Evolutionary conservation across 345 rosid species (phyloP), one percentile per base, ranked within the genome.

Genomic region (Mallotus nudiflorus): DNA sequence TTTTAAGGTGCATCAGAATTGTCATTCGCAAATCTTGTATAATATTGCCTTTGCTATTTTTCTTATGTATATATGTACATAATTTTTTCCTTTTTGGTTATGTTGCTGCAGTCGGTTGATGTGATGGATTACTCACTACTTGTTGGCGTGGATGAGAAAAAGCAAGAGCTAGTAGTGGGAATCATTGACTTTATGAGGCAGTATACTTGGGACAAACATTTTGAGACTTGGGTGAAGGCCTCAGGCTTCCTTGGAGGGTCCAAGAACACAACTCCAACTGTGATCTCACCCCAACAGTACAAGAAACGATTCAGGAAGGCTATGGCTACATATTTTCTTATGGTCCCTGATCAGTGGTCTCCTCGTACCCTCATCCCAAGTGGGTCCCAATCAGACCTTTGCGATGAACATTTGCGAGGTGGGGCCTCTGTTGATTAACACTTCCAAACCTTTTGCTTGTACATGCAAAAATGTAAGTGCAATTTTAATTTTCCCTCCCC

Each of bases 391-490:
- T 72, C 69, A 31, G 70, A 72, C 45, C 77, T 83, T 29, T 60
- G 71, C 15, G 85, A 85, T 57, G 89, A 78, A 75, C 79, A 71
- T 67, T 16, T 60, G 20, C 70, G 69, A 35, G 71, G 63, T 59
- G 70, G 70, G 44, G 65, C 60, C 59, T 56, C 65, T 39, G 18
- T 69, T 54, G 87, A 83, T 65, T 73, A 52, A 71, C 64, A 22
- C 33, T 52, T 37, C 51, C n/a, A 35, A 67, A 49, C 53, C 60
- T 19, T 53, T 60, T 37, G 27, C 51, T 35, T 61, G 67, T 42
- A 54, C 54, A 69, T 62, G 49, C n/a, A 31, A 58, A 52, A 28
- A 68, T 70, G 70, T 51, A 48, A 77, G 75, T 66, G 35, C 5
- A 58, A 66, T 51, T 33, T 57, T 20, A 19, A 45, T 13, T 50